These are phyloP conservation scores for Eimeria necatrix DNA, from an alignment of 169 alveolate genomes.

Conservation along the genomic window DNA sequence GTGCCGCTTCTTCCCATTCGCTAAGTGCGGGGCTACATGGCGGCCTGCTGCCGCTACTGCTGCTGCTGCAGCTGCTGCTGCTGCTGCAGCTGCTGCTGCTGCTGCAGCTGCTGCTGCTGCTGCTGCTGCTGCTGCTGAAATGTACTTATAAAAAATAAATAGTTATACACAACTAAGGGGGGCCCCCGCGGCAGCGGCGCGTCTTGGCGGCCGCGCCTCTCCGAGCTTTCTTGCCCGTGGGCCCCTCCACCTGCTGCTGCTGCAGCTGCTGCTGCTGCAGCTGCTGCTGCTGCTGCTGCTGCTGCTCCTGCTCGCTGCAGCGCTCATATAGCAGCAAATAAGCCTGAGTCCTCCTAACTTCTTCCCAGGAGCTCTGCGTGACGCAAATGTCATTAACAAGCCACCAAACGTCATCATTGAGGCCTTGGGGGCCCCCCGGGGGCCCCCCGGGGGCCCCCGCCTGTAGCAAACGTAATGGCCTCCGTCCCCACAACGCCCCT, in stretches of 20 bases:
- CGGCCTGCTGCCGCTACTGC: too few relatives aligned
- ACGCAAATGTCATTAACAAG: conserved; percentile 64
- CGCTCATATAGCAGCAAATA: conserved; percentile 59
- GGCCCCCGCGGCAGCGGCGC: conserved; percentile 16
- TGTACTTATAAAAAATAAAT: too few relatives aligned
- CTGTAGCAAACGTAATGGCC: conserved; percentile 73
- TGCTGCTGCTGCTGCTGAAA: too few relatives aligned
- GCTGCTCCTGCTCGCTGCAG: neutral
- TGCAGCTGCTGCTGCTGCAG: conserved; percentile 26
- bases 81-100: too few relatives aligned
- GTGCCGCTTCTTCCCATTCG: too few relatives aligned
- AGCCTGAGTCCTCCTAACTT: conserved; percentile 52
- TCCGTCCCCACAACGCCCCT: conserved; percentile 69
- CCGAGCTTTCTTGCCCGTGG: neutral
- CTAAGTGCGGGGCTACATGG: too few relatives aligned
- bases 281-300: conserved; percentile 65
- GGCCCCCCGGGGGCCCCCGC: conserved; percentile 53
- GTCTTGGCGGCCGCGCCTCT: neutral
- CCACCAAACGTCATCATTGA: conserved; percentile 62
- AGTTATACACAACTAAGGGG: too few relatives aligned
- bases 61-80: too few relatives aligned
- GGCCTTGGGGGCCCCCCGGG: neutral
- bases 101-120: too few relatives aligned
- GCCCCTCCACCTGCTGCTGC: conserved; percentile 24
- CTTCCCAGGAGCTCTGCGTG: conserved; percentile 56